phyloP scores from a whole-genome alignment of 257 asterid species.

The Ilex aquifolium region DNA sequence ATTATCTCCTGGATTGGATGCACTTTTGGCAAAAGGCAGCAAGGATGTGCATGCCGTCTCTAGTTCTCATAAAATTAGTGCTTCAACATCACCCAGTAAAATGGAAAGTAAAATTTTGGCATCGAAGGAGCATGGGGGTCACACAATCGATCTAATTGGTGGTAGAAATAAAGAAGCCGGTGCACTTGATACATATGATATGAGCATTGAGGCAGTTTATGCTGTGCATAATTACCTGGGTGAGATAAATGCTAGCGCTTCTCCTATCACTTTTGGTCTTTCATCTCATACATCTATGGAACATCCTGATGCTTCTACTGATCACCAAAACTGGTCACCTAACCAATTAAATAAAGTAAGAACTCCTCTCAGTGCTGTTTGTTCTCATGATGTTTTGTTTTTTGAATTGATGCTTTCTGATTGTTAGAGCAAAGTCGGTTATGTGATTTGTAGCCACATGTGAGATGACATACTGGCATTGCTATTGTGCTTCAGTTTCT shows the following conservation, averaged over 20 bases:
- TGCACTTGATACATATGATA: conserved; percentile 10
- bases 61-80: conserved; percentile 31
- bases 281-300: conserved; percentile 25
- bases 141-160: conserved; percentile 15
- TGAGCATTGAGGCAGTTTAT: conserved; percentile 30
- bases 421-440: neutral
- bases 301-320: conserved; percentile 24
- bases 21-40: conserved; percentile 54
- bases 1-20: conserved; percentile 64
- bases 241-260: conserved; percentile 21
- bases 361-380: conserved; percentile 7
- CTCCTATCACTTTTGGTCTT: conserved; percentile 10
- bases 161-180: conserved; percentile 19
- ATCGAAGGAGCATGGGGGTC: conserved; percentile 29
- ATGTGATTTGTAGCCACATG: neutral
- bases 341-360: conserved; percentile 41
- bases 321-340: conserved; percentile 30
- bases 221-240: conserved; percentile 24
- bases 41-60: conserved; percentile 26
- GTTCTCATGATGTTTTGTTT: conserved; percentile 4
- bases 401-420: conserved; percentile 11
- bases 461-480: neutral
- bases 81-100: conserved; percentile 30
- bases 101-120: conserved; percentile 17
- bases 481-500: neutral